Conservation (phyloP, 2,329 filamentous ascomycete genomes). For the Domatiomyces catenatus region DNA sequence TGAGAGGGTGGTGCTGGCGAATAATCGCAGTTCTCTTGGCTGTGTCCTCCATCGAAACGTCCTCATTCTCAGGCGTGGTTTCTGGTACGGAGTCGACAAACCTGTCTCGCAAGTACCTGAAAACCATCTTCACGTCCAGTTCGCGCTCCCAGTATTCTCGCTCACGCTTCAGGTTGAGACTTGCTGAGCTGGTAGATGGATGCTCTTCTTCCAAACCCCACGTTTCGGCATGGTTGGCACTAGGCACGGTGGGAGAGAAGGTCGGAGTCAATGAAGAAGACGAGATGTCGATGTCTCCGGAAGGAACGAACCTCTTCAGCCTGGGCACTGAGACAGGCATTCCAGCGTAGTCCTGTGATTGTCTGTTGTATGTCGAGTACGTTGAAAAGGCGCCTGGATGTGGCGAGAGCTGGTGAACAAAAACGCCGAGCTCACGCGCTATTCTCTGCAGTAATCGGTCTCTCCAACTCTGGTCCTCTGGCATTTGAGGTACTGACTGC, state of each 20-base stretch:
- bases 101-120: constrained; percentile 66
- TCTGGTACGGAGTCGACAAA: constrained; percentile 37
- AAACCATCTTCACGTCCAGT: constrained; percentile 79
- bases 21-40: constrained; percentile 70
- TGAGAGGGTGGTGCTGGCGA: constrained; percentile 74
- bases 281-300: constrained; percentile 14
- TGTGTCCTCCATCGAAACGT: constrained; percentile 41
- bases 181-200: constrained; percentile 26
- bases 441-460: constrained; percentile 66
- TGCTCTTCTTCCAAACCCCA: constrained; percentile 53
- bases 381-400: constrained; percentile 81
- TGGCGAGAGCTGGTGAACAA: constrained; percentile 70
- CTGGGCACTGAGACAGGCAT: constrained; percentile 40
- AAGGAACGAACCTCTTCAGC: constrained; percentile 18
- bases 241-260: constrained; percentile 35
- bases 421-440: constrained; percentile 67
- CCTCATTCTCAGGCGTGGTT: constrained; percentile 29
- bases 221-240: constrained; percentile 38
- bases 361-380: constrained; percentile 41
- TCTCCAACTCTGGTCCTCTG: constrained; percentile 44
- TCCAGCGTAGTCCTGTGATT: constrained; percentile 56
- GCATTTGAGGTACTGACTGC: constrained; percentile 2
- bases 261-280: constrained; percentile 22
- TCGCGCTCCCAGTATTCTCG: constrained; percentile 85
- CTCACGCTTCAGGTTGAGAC: constrained; percentile 35